Evolutionary conservation across 345 rosid genomes (phyloP), one percentile per base, ranked within the genome.

Genomic region (Melastoma malabathricum): DNA sequence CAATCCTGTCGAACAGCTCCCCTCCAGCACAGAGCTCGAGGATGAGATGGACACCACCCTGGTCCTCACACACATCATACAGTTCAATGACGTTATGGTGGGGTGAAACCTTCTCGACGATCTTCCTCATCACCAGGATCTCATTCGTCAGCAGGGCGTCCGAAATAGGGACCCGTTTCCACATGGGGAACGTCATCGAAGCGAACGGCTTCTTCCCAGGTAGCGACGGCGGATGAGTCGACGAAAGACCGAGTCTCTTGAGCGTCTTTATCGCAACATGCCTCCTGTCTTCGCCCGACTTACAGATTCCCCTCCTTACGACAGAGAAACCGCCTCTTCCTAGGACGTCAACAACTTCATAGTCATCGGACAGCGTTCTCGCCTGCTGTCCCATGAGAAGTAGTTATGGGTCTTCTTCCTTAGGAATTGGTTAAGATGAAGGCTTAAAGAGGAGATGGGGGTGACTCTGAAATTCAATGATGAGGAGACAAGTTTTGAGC

Each of bases 291-390:
- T 51, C 72, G 1, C 66, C n/a, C 6, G 59, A 44, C 56, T 61
- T 75, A 44, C 46, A 55, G 17, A 75, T 55, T 0, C 84, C 89
- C 52, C 39, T 75, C 55, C 80, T 75, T 10, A 81, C 89, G 14
- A 81, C 78, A 2, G 89, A 81, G 66, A 81, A 81, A 15, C 89
- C 89, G 43, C 84, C 89, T 59, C 73, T 66, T 3, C 84, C 82
- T 6, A 81, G 60, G 53, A 78, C 64, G 31, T 69, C 74, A 2
- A 59, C 41, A 16, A 81, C 68, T 62, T 73, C 81, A 47, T 81
- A 78, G 51, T 78, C 84, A 39, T 73, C 84, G 0, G 59, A 47
- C 15, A 81, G 66, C 25, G 62, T 74, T 55, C 66, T 74, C 1
- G 74, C 62, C 34, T 75, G 80, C 57, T 71, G 72, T 48, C 71